Percentiles rank a stretch among this genome's conserved stretches.
These are phyloP conservation scores for Kodamaea neixiangensis DNA, from an alignment of 805 yeast species.

Conservation along the genomic window DNA sequence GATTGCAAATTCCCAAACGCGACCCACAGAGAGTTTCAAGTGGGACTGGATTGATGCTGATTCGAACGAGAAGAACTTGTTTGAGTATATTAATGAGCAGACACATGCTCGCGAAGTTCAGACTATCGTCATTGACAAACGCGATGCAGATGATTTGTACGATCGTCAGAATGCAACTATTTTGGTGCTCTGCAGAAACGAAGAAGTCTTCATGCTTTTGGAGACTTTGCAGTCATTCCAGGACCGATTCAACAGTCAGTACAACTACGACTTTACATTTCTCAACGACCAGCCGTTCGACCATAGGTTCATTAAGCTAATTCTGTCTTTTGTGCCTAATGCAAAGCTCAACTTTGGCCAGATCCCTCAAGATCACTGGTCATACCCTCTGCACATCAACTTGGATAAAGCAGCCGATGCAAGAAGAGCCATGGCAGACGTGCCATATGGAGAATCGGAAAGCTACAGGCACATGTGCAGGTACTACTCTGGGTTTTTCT, in stretches of 20 bases:
- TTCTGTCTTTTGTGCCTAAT: conserved; percentile 49
- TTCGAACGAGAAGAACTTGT: neutral
- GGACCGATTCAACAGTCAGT: conserved; percentile 61
- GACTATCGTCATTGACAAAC: conserved; percentile 8
- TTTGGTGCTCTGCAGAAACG: conserved; percentile 69
- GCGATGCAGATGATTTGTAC: conserved; percentile 1
- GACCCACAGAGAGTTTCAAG: neutral
- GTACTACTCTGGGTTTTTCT: conserved; percentile 80
- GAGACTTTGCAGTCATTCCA: conserved; percentile 51
- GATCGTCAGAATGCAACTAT: conserved; percentile 60
- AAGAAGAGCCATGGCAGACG: conserved; percentile 19
- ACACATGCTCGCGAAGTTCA: neutral
- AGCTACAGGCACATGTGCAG: conserved; percentile 95
- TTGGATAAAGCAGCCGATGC: conserved; percentile 30
- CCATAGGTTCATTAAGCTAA: conserved; percentile 51
- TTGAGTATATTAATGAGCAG: neutral
- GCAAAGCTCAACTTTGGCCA: conserved; percentile 65
- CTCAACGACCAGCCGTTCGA: conserved; percentile 68
- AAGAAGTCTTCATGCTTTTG: conserved; percentile 57
- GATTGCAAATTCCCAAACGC: neutral
- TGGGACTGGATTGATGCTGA: neutral
- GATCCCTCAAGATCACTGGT: conserved; percentile 67
- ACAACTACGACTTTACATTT: conserved; percentile 78
- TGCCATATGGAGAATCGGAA: conserved; percentile 67
- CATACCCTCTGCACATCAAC: conserved; percentile 67